phyloP scores from a whole-genome alignment of 352 stramenopile genomes.

The Plasmopara muralis region DNA sequence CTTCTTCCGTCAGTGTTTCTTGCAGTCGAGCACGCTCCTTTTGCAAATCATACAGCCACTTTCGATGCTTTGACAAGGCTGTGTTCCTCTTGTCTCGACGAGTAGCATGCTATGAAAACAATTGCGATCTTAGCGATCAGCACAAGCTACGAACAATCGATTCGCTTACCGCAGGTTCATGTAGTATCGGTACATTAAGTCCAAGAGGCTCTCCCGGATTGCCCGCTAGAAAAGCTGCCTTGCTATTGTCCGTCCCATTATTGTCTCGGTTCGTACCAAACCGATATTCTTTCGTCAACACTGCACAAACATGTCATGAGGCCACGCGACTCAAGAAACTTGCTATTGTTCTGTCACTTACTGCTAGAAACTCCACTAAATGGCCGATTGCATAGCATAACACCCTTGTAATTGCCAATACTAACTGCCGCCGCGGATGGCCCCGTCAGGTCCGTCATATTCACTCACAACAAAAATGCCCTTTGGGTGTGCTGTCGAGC shows the following conservation, averaged over 20 bases:
- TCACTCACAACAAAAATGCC: background rate
- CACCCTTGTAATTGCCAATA: slow-evolving; percentile 93
- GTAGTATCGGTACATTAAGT: slow-evolving; percentile 77
- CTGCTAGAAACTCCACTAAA: slow-evolving; percentile 85
- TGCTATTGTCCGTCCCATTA: slow-evolving; percentile 40
- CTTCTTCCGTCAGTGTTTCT: slow-evolving; percentile 68
- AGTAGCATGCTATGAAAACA: slow-evolving; percentile 45
- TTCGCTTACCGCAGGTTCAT: slow-evolving; percentile 45
- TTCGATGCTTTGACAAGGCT: slow-evolving; percentile 89
- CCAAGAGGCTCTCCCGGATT: slow-evolving; percentile 62
- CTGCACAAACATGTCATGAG: slow-evolving; percentile 18
- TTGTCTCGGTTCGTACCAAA: slow-evolving; percentile 32
- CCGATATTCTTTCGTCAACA: slow-evolving; percentile 46
- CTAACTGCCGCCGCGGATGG: slow-evolving; percentile 45
- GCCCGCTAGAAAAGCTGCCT: slow-evolving; percentile 63
- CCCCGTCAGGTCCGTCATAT: slow-evolving; percentile 32
- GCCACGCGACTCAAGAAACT: background rate
- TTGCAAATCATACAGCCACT: slow-evolving; percentile 91
- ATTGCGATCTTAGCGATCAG: background rate
- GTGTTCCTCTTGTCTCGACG: slow-evolving; percentile 89
- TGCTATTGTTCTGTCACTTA: slow-evolving; percentile 21
- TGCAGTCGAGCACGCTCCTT: slow-evolving; percentile 84
- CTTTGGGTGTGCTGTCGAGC: background rate
- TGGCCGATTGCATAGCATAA: slow-evolving; percentile 93
- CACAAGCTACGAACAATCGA: slow-evolving; percentile 2